phyloP scores from a whole-genome alignment of 148 eudicot species.

The Chenopodium formosanum region DNA sequence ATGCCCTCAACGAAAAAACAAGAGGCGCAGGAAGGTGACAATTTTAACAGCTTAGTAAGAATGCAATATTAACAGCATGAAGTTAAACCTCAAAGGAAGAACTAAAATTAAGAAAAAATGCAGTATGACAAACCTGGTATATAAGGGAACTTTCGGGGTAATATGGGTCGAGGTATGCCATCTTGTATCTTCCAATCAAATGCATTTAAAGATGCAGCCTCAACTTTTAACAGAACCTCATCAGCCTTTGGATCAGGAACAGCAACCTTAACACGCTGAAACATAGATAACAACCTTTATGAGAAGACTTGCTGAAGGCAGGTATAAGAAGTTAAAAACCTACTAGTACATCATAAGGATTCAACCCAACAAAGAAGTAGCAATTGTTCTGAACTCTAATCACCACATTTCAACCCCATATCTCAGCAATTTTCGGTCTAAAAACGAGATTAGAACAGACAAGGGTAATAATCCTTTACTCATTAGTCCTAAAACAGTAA shows the following conservation, averaged over 20 bases:
- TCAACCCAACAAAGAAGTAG: too few relatives aligned
- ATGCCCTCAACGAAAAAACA: too few relatives aligned
- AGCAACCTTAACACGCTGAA: constrained; percentile 76
- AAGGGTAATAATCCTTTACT: too few relatives aligned
- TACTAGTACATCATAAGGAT: too few relatives aligned
- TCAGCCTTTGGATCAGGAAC: constrained; percentile 57
- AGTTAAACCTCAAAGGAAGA: not conserved
- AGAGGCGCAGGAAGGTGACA: not conserved
- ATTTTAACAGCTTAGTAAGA: not conserved
- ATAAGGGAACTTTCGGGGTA: constrained; percentile 63
- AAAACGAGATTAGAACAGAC: too few relatives aligned
- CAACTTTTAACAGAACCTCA: constrained; percentile 67
- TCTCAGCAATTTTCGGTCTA: too few relatives aligned
- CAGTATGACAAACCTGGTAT: constrained; percentile 48
- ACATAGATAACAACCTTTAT: not conserved
- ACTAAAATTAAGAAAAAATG: not conserved
- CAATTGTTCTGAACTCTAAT: too few relatives aligned
- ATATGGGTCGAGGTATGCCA: constrained; percentile 46
- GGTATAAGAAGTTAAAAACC: too few relatives aligned
- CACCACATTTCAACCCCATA: too few relatives aligned
- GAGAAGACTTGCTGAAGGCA: not conserved
- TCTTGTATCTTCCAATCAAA: constrained; percentile 67
- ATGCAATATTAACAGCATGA: not conserved
- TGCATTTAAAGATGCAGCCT: constrained; percentile 75
- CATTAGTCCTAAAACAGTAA: too few relatives aligned